phyloP scores from a whole-genome alignment of 495 filamentous ascomycete genomes.

The Aspergillus ostianus region DNA sequence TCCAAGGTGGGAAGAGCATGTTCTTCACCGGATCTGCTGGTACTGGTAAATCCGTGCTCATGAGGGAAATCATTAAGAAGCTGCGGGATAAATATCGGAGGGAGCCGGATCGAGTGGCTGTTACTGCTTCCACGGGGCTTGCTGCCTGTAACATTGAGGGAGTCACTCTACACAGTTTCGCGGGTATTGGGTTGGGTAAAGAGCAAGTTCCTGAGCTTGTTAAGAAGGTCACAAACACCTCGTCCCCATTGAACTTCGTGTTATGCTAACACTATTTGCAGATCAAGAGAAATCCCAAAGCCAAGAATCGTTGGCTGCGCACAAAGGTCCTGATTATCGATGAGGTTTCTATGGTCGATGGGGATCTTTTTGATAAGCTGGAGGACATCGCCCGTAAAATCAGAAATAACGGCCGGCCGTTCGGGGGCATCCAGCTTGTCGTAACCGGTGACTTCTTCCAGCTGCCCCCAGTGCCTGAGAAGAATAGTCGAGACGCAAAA shows the following conservation, averaged over 20 bases:
- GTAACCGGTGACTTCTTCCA: conserved; percentile 99
- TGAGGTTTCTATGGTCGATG: conserved; percentile 98
- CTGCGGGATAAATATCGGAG: conserved; percentile 70
- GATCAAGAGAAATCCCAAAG: conserved; percentile 85
- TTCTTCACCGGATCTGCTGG: conserved; percentile 98
- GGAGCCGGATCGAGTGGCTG: conserved; percentile 79
- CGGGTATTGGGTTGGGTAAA: conserved; percentile 93
- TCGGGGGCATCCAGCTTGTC: conserved; percentile 93
- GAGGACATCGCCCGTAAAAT: conserved; percentile 79
- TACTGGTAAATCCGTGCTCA: conserved; percentile 95
- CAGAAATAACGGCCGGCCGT: conserved; percentile 85
- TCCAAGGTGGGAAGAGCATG: conserved; percentile 75
- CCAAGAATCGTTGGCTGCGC: conserved; percentile 80
- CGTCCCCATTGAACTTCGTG: background rate
- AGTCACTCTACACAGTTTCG: conserved; percentile 92
- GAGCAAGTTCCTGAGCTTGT: conserved; percentile 78
- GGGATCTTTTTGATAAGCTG: conserved; percentile 93
- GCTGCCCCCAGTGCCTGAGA: conserved; percentile 86
- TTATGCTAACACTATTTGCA: conserved; percentile 21
- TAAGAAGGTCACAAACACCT: conserved; percentile 56
- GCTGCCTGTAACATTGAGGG: conserved; percentile 97
- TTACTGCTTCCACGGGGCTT: conserved; percentile 93
- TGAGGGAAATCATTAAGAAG: conserved; percentile 82
- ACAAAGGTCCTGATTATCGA: conserved; percentile 88
- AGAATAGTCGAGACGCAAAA: conserved; percentile 63